Percentiles rank a stretch among this genome's conserved stretches.
Conservation (phyloP, 768 basidiomycete species). For the Gymnopilus junonius region DNA sequence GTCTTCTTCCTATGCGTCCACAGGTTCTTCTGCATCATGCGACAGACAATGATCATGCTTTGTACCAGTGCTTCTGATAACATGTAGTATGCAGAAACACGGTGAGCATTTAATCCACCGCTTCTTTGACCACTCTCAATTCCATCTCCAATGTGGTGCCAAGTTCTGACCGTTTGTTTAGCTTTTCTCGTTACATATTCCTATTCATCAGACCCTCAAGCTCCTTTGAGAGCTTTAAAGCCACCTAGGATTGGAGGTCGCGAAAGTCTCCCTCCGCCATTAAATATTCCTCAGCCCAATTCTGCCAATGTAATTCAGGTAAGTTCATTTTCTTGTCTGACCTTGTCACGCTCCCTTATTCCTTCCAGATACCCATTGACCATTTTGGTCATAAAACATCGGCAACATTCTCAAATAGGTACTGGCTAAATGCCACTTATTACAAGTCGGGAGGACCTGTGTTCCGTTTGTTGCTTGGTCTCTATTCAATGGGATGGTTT, state of each 20-base stretch:
- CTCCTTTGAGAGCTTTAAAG: background rate
- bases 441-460: constrained; percentile 52
- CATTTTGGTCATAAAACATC: constrained; percentile 41
- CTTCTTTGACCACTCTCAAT: background rate
- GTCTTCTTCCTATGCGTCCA: background rate
- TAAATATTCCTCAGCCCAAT: background rate
- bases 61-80: background rate
- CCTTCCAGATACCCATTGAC: constrained; percentile 47
- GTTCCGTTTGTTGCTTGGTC: constrained; percentile 37
- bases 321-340: background rate
- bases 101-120: background rate
- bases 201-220: background rate
- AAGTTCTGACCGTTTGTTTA: background rate
- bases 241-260: background rate
- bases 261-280: background rate
- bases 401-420: constrained; percentile 47
- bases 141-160: background rate
- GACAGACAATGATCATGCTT: background rate
- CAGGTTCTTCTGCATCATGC: background rate
- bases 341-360: background rate
- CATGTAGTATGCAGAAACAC: background rate
- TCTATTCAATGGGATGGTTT: background rate
- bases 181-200: background rate
- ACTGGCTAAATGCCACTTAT: constrained; percentile 53
- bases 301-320: constrained; percentile 12